phyloP scores from a whole-genome alignment of 805 yeast genomes.

The Martiniozyma abietophila region DNA sequence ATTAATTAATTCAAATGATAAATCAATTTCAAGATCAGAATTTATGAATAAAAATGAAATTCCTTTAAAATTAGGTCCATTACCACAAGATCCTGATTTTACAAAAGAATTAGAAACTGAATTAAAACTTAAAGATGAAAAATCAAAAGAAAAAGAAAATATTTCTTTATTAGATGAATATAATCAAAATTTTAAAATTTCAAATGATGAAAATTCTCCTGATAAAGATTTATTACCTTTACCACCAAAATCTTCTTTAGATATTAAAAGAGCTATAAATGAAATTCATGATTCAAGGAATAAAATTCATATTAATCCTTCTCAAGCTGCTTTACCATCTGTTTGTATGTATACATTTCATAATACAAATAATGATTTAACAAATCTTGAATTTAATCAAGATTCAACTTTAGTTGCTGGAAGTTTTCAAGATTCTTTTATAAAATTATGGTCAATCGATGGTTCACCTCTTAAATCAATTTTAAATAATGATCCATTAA shows the following conservation, averaged over 20 bases:
- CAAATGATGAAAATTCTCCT: slow-evolving; percentile 58
- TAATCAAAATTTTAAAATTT: slow-evolving; percentile 43
- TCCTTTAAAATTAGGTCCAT: slow-evolving; percentile 69
- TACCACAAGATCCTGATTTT: slow-evolving; percentile 82
- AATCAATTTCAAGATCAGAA: slow-evolving; percentile 28
- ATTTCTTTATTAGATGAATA: slow-evolving; percentile 58
- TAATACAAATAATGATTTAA: slow-evolving; percentile 82
- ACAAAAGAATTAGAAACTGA: slow-evolving; percentile 78
- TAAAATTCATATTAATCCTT: slow-evolving; percentile 33
- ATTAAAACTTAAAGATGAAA: slow-evolving; percentile 67
- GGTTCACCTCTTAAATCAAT: slow-evolving; percentile 72
- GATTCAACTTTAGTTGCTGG: slow-evolving; percentile 86
- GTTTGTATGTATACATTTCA: slow-evolving; percentile 98
- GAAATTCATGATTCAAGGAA: slow-evolving; percentile 77
- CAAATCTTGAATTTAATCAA: slow-evolving; percentile 78
- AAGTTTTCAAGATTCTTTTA: slow-evolving; percentile 87
- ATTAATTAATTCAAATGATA: slow-evolving; percentile 24
- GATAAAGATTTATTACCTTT: slow-evolving; percentile 67
- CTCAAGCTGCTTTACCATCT: slow-evolving; percentile 78
- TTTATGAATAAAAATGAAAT: slow-evolving; percentile 42
- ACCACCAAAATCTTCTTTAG: slow-evolving; percentile 74
- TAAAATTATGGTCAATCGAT: slow-evolving; percentile 88
- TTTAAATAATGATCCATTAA: slow-evolving; percentile 44
- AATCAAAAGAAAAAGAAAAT: slow-evolving; percentile 20
- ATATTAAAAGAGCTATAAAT: slow-evolving; percentile 68